Conservation (phyloP, 352 stramenopile species). For the Pythium biforme region DNA sequence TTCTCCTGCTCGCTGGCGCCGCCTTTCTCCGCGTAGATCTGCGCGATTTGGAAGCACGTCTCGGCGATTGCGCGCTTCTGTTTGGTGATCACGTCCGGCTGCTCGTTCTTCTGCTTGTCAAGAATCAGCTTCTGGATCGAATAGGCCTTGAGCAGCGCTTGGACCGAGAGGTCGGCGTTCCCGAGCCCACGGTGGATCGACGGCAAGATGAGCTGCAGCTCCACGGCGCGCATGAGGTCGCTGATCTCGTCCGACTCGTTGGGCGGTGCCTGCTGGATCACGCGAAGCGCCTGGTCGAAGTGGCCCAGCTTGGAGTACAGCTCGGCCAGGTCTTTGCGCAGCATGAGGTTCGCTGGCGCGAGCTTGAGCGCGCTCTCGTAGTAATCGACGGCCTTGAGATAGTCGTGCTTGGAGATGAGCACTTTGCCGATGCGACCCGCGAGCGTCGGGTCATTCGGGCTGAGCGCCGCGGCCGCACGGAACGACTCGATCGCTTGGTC, state of each 20-base stretch:
- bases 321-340: conserved; percentile 89
- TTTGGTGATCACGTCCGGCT: conserved; percentile 72
- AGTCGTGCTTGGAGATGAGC: conserved; percentile 93
- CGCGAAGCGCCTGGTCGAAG: conserved; percentile 78
- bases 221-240: conserved; percentile 65
- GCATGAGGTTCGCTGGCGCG: conserved; percentile 62
- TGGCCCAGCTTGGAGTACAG: conserved; percentile 88
- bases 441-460: conserved; percentile 70
- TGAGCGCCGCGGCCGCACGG: conserved; percentile 52
- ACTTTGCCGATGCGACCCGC: conserved; percentile 87
- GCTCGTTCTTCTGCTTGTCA: conserved; percentile 73
- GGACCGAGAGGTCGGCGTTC: conserved; percentile 73
- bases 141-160: conserved; percentile 75
- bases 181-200: conserved; percentile 72
- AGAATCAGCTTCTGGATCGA: conserved; percentile 87
- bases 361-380: conserved; percentile 90
- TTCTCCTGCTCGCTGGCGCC: conserved; percentile 43
- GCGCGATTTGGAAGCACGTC: conserved; percentile 82
- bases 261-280: conserved; percentile 71
- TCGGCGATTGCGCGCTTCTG: conserved; percentile 76
- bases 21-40: conserved; percentile 54
- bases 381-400: conserved; percentile 91
- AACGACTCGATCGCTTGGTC: conserved; percentile 86
- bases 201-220: conserved; percentile 76
- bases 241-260: conserved; percentile 69